phyloP scores from a whole-genome alignment of 2,329 filamentous ascomycete genomes.

The Fusarium robinianum region DNA sequence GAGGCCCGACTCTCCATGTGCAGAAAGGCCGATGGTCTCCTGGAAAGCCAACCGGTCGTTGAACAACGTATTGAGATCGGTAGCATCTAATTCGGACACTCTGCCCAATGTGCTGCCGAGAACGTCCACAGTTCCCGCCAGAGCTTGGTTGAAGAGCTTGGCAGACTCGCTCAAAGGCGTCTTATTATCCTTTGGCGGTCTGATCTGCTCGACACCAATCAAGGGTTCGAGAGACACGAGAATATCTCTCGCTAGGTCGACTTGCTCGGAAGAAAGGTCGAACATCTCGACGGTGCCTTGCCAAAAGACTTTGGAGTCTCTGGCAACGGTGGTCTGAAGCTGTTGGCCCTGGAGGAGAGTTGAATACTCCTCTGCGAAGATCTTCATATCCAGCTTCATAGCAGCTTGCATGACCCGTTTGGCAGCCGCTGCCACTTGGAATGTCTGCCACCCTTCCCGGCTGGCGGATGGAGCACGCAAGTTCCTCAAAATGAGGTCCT shows the following conservation, averaged over 20 bases:
- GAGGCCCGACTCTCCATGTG: slow-evolving; percentile 78
- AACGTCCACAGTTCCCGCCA: slow-evolving; percentile 58
- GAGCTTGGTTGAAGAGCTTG: slow-evolving; percentile 77
- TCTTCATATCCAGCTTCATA: slow-evolving; percentile 50
- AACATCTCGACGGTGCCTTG: slow-evolving; percentile 66
- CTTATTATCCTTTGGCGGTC: slow-evolving; percentile 53
- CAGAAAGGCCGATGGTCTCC: slow-evolving; percentile 76
- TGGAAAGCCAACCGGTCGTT: slow-evolving; percentile 69
- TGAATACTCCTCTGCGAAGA: slow-evolving; percentile 51
- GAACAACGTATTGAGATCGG: slow-evolving; percentile 72
- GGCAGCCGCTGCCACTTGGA: slow-evolving; percentile 51
- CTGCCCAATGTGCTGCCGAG: slow-evolving; percentile 77
- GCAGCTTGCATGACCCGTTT: slow-evolving; percentile 57
- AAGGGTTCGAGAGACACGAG: slow-evolving; percentile 72
- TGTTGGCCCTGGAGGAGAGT: slow-evolving; percentile 64
- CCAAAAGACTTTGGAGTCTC: slow-evolving; percentile 61
- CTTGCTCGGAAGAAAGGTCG: slow-evolving; percentile 72
- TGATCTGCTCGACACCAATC: slow-evolving; percentile 75
- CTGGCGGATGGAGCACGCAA: slow-evolving; percentile 35
- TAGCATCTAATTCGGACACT: slow-evolving; percentile 73
- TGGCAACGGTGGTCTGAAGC: slow-evolving; percentile 69
- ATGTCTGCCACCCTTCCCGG: slow-evolving; percentile 46
- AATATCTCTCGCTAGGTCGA: slow-evolving; percentile 75
- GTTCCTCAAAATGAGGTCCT: slow-evolving; percentile 58
- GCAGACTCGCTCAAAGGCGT: slow-evolving; percentile 45